Conservation (phyloP, 345 rosid genomes). For the Euphorbia pulcherrima region DNA sequence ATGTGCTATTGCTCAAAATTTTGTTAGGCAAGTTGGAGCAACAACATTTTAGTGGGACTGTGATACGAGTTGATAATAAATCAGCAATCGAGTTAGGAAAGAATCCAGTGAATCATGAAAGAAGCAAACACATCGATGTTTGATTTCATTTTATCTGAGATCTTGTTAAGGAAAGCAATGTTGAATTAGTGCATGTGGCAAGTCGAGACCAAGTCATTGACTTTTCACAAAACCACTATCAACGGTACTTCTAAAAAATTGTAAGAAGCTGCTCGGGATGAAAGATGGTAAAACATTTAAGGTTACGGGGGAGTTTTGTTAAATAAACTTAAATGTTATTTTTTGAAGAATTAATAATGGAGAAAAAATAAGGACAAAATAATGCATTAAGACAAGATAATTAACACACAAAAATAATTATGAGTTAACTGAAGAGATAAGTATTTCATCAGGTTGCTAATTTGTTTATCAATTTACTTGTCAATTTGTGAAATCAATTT, state of each 20-base stretch:
- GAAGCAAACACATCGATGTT: constrained; percentile 1
- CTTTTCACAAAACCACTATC: not conserved
- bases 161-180: not conserved
- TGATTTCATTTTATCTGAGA: not conserved
- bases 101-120: not conserved
- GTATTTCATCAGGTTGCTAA: too few relatives aligned
- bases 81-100: not conserved
- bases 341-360: too few relatives aligned
- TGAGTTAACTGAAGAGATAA: too few relatives aligned
- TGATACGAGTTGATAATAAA: not conserved
- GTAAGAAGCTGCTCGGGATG: not conserved
- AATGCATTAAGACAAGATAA: too few relatives aligned
- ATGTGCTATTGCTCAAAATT: not conserved
- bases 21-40: not conserved
- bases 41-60: not conserved
- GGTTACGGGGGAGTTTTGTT: not conserved
- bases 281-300: not conserved
- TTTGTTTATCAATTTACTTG: too few relatives aligned
- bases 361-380: too few relatives aligned
- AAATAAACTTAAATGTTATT: too few relatives aligned
- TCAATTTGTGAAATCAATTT: too few relatives aligned
- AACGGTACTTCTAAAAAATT: not conserved
- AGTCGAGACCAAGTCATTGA: not conserved
- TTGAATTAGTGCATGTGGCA: too few relatives aligned
- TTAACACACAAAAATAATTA: too few relatives aligned